Percentiles rank a stretch among this genome's conserved stretches.
phyloP scores from a whole-genome alignment of 805 yeast species.

The Yarrowia divulgata region DNA sequence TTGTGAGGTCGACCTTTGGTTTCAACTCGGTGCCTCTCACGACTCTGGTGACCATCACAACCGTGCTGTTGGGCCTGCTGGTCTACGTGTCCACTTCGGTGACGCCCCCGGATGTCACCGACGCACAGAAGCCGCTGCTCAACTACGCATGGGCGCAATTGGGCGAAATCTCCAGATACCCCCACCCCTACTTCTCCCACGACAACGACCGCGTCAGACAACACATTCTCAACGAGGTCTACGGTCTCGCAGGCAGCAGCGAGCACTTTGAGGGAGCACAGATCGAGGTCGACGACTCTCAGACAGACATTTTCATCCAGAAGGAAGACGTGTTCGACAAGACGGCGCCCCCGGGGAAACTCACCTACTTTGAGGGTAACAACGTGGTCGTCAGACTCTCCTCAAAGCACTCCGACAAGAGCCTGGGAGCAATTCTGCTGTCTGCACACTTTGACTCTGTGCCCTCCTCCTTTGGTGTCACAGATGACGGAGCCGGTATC shows the following conservation, averaged over 20 bases:
- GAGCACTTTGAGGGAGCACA: slow-evolving; percentile 49
- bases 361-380: slow-evolving; percentile 81
- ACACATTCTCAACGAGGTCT: slow-evolving; percentile 60
- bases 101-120: slow-evolving; percentile 15
- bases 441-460: slow-evolving; percentile 92
- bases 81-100: slow-evolving; percentile 17
- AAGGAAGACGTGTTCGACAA: slow-evolving; percentile 55
- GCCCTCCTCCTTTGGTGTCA: slow-evolving; percentile 84
- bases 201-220: slow-evolving; percentile 81
- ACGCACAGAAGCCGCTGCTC: slow-evolving; percentile 20
- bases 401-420: slow-evolving; percentile 9
- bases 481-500: slow-evolving; percentile 92
- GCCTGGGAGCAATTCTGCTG: slow-evolving; percentile 63
- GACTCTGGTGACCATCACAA: slow-evolving; percentile 3
- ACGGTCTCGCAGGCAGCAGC: slow-evolving; percentile 48
- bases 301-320: slow-evolving; percentile 57
- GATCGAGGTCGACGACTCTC: slow-evolving; percentile 54
- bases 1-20: slow-evolving; percentile 19
- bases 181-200: slow-evolving; percentile 81
- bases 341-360: slow-evolving; percentile 54
- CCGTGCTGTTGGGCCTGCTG: slow-evolving; percentile 19
- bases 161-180: slow-evolving; percentile 67
- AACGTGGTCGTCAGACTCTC: slow-evolving; percentile 75
- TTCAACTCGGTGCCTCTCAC: slow-evolving; percentile 31
- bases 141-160: slow-evolving; percentile 69